Base-by-base conservation (phyloP, 306 rosid species). In the Parietaria judaica region DNA sequence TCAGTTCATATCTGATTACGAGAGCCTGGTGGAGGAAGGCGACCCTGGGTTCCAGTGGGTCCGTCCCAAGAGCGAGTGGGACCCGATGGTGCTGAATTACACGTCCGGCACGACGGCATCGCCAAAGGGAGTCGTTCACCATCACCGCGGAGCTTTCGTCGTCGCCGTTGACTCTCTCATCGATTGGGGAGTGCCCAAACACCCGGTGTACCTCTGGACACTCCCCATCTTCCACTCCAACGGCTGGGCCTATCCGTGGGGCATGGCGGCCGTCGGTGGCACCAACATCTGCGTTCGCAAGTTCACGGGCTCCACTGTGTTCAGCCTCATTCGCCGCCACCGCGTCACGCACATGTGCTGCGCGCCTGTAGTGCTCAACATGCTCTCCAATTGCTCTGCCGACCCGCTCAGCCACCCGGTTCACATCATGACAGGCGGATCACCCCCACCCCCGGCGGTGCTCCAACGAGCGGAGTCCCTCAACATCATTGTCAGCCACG, bases 221-320 rank as follows among this genome's bases (percentile, higher is more conserved):
- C 61, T 57, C 13, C 48, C 61, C 15, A 57, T 57, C 31, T 57
- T 57, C 23, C 61, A 57, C 61, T 38, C 61, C 14, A 57, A 57
- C 47, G 48, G 61, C 3, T 57, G 61, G 61, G 6, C 31, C 45
- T 57, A 57, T 13, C 31, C 61, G 7, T 37, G 61, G 48, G 48
- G 48, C 15, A 38, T 38, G 46, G 61, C 61, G 46, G 61, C 48
- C 5, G 61, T 57, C 34, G 61, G 61, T 11, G 48, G 47, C 31
- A 57, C 61, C 47, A 57, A 57, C 61, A 10, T 57, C 16, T 57
- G 48, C 61, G 46, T 57, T 23, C 48, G 48, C 6, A 57, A 36
- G 38, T 57, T 57, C 61, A 47, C 36, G 6, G 61, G 61, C 4
- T 5, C 6, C 12, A 14, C 45, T 2, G 38, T 57, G 47, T 57